Conservation (phyloP, 257 asterid genomes). For the Craterostigma plantagineum region DNA sequence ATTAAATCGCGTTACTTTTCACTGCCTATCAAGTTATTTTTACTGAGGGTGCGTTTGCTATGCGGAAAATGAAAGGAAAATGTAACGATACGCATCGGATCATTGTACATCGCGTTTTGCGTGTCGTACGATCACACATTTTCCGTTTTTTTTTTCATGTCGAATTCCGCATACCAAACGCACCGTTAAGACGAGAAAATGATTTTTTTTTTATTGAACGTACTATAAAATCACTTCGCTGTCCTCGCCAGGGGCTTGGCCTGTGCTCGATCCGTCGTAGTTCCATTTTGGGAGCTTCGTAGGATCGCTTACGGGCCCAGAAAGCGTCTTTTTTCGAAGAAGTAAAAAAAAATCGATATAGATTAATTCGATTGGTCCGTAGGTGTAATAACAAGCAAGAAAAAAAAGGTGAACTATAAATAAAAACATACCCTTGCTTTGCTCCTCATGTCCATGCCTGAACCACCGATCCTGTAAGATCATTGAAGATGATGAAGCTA, state of each 20-base stretch:
- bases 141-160: no score
- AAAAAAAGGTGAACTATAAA: not conserved
- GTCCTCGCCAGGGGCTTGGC: conserved; percentile 91
- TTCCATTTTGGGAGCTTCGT: conserved; percentile 82
- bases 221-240: conserved; percentile 92
- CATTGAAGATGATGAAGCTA: not conserved
- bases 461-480: conserved; percentile 68
- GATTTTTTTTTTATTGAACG: conserved; percentile 6
- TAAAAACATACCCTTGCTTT: conserved; percentile 58
- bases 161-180: no score
- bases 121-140: no score
- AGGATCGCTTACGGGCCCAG: conserved; percentile 54
- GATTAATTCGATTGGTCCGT: not conserved
- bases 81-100: not conserved
- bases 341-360: no score
- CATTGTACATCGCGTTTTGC: no score
- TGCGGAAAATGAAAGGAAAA: conserved; percentile 6
- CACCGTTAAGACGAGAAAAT: not conserved
- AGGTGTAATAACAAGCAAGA: not conserved
- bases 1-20: no score
- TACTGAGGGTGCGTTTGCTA: no score
- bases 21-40: no score
- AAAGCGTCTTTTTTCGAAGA: conserved; percentile 32
- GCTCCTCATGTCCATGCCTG: conserved; percentile 88
- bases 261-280: conserved; percentile 89